A percentile compares a stretch with the other conserved stretches of the same genome.
Conservation (phyloP, 306 rosid genomes). For the Parietaria judaica region DNA sequence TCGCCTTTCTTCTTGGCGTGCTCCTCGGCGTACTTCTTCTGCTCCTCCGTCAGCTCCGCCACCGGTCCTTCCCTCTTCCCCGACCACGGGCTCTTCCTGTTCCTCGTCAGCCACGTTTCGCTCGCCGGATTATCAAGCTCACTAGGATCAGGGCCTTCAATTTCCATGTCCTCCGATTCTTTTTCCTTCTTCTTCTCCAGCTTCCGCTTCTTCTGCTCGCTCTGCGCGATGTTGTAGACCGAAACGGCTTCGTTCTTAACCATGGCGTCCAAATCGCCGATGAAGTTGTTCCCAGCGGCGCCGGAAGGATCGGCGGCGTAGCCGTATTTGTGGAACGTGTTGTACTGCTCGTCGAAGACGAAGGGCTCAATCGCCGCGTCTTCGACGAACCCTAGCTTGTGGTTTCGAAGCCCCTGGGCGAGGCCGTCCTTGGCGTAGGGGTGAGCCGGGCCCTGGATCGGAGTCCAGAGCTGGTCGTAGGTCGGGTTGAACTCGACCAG, state of each 20-base stretch:
- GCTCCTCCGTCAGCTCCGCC: slow-evolving; percentile 74
- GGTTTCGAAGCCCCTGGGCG: slow-evolving; percentile 93
- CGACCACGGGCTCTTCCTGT: slow-evolving; percentile 88
- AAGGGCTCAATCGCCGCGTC: slow-evolving; percentile 79
- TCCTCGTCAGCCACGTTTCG: slow-evolving; percentile 74
- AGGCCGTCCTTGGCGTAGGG: slow-evolving; percentile 92
- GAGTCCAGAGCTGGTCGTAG: slow-evolving; percentile 91
- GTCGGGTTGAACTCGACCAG: slow-evolving; percentile 73
- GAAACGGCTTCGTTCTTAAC: slow-evolving; percentile 55
- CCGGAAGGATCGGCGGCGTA: slow-evolving; percentile 92
- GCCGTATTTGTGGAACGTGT: slow-evolving; percentile 77
- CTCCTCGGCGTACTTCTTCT: slow-evolving; percentile 84
- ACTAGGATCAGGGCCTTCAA: background rate
- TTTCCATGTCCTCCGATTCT: slow-evolving; percentile 35
- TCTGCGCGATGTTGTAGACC: slow-evolving; percentile 71
- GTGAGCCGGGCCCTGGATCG: slow-evolving; percentile 79
- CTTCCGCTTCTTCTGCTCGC: slow-evolving; percentile 66
- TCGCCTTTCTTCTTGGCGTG: slow-evolving; percentile 96
- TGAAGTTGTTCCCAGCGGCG: slow-evolving; percentile 53
- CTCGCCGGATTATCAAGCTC: slow-evolving; percentile 72
- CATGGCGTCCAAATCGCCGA: slow-evolving; percentile 66
- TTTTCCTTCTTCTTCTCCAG: slow-evolving; percentile 42
- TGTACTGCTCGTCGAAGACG: slow-evolving; percentile 89
- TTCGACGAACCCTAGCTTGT: slow-evolving; percentile 89
- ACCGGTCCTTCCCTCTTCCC: slow-evolving; percentile 84